These are phyloP conservation scores for Scheffersomyces spartinae DNA, from an alignment of 805 yeast species.

Conservation along the genomic window DNA sequence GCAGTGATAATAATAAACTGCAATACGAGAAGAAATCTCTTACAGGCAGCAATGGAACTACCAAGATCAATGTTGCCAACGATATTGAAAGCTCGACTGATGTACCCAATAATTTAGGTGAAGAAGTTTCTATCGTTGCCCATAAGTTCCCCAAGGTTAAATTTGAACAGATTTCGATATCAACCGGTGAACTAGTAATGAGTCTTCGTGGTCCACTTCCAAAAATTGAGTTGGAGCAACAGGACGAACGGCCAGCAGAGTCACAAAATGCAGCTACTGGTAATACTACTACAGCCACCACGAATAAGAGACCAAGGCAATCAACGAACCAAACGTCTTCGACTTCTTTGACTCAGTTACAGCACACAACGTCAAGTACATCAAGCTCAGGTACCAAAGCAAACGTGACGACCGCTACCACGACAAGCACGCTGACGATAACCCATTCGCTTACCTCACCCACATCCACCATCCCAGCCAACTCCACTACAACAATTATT, in stretches of 20 bases:
- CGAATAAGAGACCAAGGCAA: too few relatives aligned
- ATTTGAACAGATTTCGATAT: conserved; percentile 80
- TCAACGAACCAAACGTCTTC: too few relatives aligned
- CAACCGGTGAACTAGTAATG: conserved; percentile 68
- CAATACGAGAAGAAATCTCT: too few relatives aligned
- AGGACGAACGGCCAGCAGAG: conserved; percentile 1
- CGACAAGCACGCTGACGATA: too few relatives aligned
- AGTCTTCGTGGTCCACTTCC: conserved; percentile 58
- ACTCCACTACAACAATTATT: too few relatives aligned
- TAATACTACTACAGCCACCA: conserved; percentile 1
- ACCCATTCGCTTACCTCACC: too few relatives aligned
- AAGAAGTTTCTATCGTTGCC: conserved; percentile 82
- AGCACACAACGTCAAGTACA: too few relatives aligned
- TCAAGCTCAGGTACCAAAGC: too few relatives aligned
- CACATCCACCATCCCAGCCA: too few relatives aligned
- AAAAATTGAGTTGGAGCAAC: conserved; percentile 1
- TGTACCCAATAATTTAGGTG: conserved; percentile 63
- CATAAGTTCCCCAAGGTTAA: conserved; percentile 78
- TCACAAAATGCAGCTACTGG: conserved; percentile 1
- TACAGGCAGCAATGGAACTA: conserved; percentile 1
- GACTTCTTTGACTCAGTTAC: too few relatives aligned
- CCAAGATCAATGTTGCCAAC: conserved; percentile 4
- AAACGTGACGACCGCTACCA: too few relatives aligned
- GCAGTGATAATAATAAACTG: too few relatives aligned
- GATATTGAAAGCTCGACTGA: conserved; percentile 6